Evolutionary conservation across 768 basidiomycete species (phyloP).

Genomic region (Boletus pseudo-olivaceus): DNA sequence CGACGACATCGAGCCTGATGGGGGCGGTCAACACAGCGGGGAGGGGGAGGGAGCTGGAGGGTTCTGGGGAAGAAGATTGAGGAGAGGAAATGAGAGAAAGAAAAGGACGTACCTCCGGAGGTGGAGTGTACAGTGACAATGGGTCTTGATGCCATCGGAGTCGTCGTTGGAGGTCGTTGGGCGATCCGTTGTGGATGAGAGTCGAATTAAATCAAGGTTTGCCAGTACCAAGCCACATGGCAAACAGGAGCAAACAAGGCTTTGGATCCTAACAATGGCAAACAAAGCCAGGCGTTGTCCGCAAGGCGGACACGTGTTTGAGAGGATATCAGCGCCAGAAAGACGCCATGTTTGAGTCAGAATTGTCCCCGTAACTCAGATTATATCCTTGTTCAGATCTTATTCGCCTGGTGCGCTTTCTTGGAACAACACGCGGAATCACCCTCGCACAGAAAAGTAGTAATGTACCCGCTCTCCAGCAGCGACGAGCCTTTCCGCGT

Average conservation of each 20-base stretch:
- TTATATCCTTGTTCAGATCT: slow-evolving; percentile 13
- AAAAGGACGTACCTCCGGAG: slow-evolving; percentile 40
- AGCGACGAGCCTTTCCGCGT: slow-evolving; percentile 31
- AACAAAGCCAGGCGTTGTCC: slow-evolving; percentile 30
- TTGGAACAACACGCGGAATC: slow-evolving; percentile 1
- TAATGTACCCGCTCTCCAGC: slow-evolving; percentile 33
- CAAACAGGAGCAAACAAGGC: slow-evolving; percentile 20
- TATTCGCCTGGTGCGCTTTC: slow-evolving; percentile 17
- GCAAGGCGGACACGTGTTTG: slow-evolving; percentile 28
- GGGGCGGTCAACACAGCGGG: slow-evolving; percentile 97
- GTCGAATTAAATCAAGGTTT: slow-evolving; percentile 24
- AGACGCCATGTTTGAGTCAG: slow-evolving; percentile 4
- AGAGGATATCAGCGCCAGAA: slow-evolving; percentile 27
- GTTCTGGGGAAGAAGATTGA: slow-evolving; percentile 46
- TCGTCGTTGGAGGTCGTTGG: slow-evolving; percentile 18
- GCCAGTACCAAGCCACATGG: slow-evolving; percentile 26
- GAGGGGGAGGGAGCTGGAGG: slow-evolving; percentile 84
- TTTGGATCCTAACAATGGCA: slow-evolving; percentile 22
- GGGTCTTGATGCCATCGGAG: slow-evolving; percentile 84
- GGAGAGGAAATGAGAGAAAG: fast-evolving
- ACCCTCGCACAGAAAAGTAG: slow-evolving; percentile 9
- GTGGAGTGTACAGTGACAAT: slow-evolving; percentile 81
- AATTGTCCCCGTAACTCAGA: slow-evolving; percentile 16
- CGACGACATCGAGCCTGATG: slow-evolving; percentile 97
- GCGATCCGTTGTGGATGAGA: background rate